Evolutionary conservation across 352 stramenopile genomes (phyloP), one percentile per base, ranked within the genome.

Genomic region (Pelagophyceae sp.): DNA sequence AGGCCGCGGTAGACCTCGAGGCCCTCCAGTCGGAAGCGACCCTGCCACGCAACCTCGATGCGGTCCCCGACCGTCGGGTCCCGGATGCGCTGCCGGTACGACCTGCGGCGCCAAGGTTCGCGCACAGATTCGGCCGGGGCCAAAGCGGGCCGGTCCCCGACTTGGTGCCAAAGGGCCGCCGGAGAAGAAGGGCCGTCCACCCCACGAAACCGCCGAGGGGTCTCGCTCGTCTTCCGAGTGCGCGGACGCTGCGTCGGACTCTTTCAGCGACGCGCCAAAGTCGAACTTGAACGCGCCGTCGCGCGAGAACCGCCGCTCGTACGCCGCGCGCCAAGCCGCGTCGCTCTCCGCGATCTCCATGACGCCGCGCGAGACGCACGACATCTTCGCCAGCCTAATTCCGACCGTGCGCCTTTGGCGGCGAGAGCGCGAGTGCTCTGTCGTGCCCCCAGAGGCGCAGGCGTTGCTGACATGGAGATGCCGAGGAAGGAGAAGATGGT

Each of bases 1-100:
- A 82, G 78, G 25, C 81, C 83, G 58, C 83, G 75, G 77, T 85
- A 86, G 25, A 85, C 77, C 72, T 86, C 81, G 38, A 82, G 54
- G 51, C 78, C 81, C 72, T 86, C 83, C 35, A 86, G 75, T 25
- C 83, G 75, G 77, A 86, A 86, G 64, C 84, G 85, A 31, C 83
- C 83, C 70, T 78, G 79, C 83, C 83, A 86, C 37, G 81, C 71
- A 58, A 86, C 81, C 72, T 86, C 81, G 3, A 86, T 76, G 38
- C 75, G 54, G 72, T 86, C 82, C 3, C 80, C 81, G 5, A 58
- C n/a, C 29, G 61, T 63, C 50, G 79, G 79, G 54, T 80, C 71
- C 5, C 32, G n/a, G 27, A 80, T 45, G 27, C 76, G 76, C 33
- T 77, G 50, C 2, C 37, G 64, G 67, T 72, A 79, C 33, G 65